Evolutionary conservation across 1,139 yeast genomes (phyloP).

Genomic region (Kodamaea derodonti): DNA sequence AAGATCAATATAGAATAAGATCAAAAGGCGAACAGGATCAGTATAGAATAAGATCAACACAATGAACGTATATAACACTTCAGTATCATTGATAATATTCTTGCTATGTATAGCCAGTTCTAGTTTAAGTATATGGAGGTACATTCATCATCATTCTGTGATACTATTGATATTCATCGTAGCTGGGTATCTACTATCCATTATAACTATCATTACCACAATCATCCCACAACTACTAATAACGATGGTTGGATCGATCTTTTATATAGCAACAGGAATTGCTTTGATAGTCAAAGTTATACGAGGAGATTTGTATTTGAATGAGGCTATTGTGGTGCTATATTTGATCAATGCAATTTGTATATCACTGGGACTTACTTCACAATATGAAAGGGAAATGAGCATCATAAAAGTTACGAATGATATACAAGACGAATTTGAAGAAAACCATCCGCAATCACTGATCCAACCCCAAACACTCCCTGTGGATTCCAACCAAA

Average conservation of each 20-base stretch:
- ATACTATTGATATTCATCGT: neutral
- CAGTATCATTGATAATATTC: neutral
- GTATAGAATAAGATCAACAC: too few species aligned
- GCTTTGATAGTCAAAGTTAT: neutral
- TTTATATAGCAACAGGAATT: neutral
- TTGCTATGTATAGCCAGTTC: slow-evolving; percentile 1
- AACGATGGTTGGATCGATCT: neutral
- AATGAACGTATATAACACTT: neutral
- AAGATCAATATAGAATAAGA: too few species aligned
- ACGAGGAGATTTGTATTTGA: neutral
- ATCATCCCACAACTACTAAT: neutral
- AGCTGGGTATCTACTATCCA: neutral
- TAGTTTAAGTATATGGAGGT: slow-evolving; percentile 3
- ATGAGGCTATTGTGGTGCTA: neutral
- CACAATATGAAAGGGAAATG: too few species aligned
- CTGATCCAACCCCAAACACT: neutral
- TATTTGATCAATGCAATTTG: neutral
- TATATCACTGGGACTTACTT: neutral
- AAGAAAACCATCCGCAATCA: neutral
- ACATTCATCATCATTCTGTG: neutral
- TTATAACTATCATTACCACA: neutral
- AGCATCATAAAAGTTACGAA: too few species aligned
- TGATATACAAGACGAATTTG: too few species aligned
- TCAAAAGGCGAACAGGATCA: too few species aligned
- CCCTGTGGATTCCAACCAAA: neutral